Evolutionary conservation across 805 yeast genomes (phyloP).

Genomic region (Yamadazyma olivae): DNA sequence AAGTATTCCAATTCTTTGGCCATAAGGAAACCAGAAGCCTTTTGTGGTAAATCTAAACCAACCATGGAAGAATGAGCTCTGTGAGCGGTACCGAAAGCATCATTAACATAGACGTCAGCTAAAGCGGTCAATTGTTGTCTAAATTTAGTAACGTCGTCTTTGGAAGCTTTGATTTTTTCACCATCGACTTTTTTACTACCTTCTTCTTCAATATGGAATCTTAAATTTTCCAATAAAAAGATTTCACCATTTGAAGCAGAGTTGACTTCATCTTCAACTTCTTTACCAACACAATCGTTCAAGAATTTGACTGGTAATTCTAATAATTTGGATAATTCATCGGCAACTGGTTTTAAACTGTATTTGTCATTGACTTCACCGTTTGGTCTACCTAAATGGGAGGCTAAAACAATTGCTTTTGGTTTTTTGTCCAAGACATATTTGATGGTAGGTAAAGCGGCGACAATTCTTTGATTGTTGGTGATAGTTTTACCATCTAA

Average conservation of each 20-base stretch:
- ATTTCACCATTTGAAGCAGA: slow-evolving; percentile 75
- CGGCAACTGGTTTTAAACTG: slow-evolving; percentile 91
- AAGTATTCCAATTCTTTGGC: slow-evolving; percentile 96
- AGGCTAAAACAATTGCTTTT: slow-evolving; percentile 86
- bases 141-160: slow-evolving; percentile 80
- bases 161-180: slow-evolving; percentile 88
- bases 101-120: slow-evolving; percentile 97
- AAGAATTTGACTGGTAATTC: slow-evolving; percentile 73
- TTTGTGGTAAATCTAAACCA: slow-evolving; percentile 91
- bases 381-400: slow-evolving; percentile 99
- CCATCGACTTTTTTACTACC: slow-evolving; percentile 88
- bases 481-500: slow-evolving; percentile 96
- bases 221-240: slow-evolving; percentile 91
- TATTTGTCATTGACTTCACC: slow-evolving; percentile 84
- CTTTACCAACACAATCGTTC: slow-evolving; percentile 87
- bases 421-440: slow-evolving; percentile 91
- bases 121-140: slow-evolving; percentile 85
- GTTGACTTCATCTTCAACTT: slow-evolving; percentile 78
- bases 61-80: slow-evolving; percentile 99
- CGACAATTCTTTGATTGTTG: slow-evolving; percentile 99
- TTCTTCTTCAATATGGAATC: slow-evolving; percentile 98
- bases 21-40: slow-evolving; percentile 98
- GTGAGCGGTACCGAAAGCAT: slow-evolving; percentile 99
- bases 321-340: slow-evolving; percentile 79
- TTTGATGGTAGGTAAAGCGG: slow-evolving; percentile 97